Conservation (phyloP, 2,329 filamentous ascomycete genomes). For the Parastagonospora avenae region DNA sequence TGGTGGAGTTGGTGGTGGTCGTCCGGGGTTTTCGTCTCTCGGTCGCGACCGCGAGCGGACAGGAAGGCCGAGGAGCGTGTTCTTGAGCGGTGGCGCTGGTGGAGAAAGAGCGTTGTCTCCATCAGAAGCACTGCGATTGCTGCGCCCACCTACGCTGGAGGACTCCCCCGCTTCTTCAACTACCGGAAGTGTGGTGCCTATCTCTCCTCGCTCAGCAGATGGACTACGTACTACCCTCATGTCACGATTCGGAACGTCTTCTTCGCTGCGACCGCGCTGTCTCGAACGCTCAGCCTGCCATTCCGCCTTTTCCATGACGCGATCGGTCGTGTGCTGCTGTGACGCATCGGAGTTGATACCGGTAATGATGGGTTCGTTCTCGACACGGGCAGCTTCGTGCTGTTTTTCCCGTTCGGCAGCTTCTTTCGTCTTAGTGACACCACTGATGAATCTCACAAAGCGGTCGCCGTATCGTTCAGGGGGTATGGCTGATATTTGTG, state of each 20-base stretch:
- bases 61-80: slow-evolving; percentile 16
- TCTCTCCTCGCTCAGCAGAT: slow-evolving; percentile 61
- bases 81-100: slow-evolving; percentile 27
- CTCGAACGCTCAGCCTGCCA: slow-evolving; percentile 65
- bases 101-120: slow-evolving; percentile 15
- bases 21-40: slow-evolving; percentile 34
- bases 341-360: slow-evolving; percentile 43
- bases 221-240: slow-evolving; percentile 64
- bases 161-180: slow-evolving; percentile 89
- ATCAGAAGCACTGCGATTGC: slow-evolving; percentile 49
- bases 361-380: slow-evolving; percentile 45
- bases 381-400: slow-evolving; percentile 38
- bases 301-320: slow-evolving; percentile 65
- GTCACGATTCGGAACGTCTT: slow-evolving; percentile 66
- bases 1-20: slow-evolving; percentile 53
- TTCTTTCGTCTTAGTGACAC: slow-evolving; percentile 88
- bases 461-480: slow-evolving; percentile 91
- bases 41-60: slow-evolving; percentile 21
- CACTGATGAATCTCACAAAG: slow-evolving; percentile 89
- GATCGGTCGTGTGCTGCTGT: slow-evolving; percentile 52
- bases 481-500: slow-evolving; percentile 89
- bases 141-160: slow-evolving; percentile 67
- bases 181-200: slow-evolving; percentile 71
- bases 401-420: slow-evolving; percentile 68
- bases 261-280: slow-evolving; percentile 52